Evolutionary conservation across 78 protist species (phyloP), one percentile per base, ranked within the genome.

Genomic region (Creolimax fragrantissima): DNA sequence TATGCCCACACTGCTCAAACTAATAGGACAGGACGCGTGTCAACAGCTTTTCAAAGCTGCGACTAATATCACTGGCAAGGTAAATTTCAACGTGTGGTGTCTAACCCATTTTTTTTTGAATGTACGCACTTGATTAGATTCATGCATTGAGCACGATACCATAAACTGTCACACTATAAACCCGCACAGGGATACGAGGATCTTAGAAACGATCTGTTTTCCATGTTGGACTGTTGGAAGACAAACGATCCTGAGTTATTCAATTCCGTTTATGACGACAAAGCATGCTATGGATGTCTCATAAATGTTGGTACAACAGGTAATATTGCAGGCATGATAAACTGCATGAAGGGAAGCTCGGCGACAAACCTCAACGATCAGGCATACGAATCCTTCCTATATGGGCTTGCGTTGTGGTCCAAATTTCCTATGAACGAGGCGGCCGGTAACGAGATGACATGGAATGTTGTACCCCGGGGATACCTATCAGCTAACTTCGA

Each of bases 391-490:
- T 84, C 88, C 24, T 84, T 84, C 45, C 17, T 84, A 24, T 84
- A 84, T 32, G 88, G 88, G 2, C 24, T 84, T 11, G 88, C 88
- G 35, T 42, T 84, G 41, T 84, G 88, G 88, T 84, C 88, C 17
- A 84, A 84, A 32, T 11, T 42, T 32, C 88, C 88, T 0, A 11
- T 84, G 39, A 41, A 11, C 24, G 24, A 84, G 2, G 17, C 11
- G 47, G 88, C 11, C 35, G 88, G 88, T 24, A 37, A 84, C 88
- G 17, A 11, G 47, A 32, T 84, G 88, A 24, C 11, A 42, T 84
- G 88, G 88, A 32, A 11, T 84, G 88, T 84, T 11, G 88, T 84
- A n/a, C 88, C 88, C 45, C 88, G 88, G 45, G 88, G 39, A 41
- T 84, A 42, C 24, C 11, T 84, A 42, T 84, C 88, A 2, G 88